A percentile compares a stretch with the other conserved stretches of the same genome.
These are phyloP conservation scores for Diaporthe sp. DNA, from an alignment of 2,329 filamentous ascomycete species.

Conservation along the genomic window DNA sequence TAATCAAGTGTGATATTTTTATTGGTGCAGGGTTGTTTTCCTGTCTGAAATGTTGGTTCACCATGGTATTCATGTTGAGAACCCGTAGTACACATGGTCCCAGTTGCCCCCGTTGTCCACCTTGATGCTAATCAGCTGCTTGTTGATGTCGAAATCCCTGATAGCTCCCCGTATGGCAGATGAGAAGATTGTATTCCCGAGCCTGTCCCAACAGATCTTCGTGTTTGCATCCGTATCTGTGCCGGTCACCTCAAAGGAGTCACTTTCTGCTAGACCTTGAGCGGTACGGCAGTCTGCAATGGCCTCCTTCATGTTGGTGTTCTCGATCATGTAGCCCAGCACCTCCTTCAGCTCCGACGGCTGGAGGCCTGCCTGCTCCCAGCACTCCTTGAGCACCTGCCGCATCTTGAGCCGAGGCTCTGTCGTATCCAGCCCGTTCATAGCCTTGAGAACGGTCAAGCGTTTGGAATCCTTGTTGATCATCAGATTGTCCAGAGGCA, in stretches of 20 bases:
- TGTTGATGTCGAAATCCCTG: slow-evolving; percentile 19
- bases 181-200: slow-evolving; percentile 1
- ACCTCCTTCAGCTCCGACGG: slow-evolving; percentile 10
- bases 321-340: slow-evolving; percentile 9
- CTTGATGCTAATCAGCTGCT: slow-evolving; percentile 11
- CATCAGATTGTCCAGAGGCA: slow-evolving; percentile 2
- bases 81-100: slow-evolving; percentile 3
- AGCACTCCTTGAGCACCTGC: slow-evolving; percentile 5
- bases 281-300: slow-evolving; percentile 10
- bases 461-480: slow-evolving; percentile 3
- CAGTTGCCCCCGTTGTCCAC: neutral
- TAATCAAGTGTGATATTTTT: no score
- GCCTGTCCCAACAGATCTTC: neutral
- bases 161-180: slow-evolving; percentile 1
- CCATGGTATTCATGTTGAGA: neutral
- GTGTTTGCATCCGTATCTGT: neutral
- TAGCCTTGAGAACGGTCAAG: neutral
- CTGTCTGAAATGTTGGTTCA: no score
- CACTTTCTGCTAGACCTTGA: neutral
- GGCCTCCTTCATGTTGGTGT: neutral
- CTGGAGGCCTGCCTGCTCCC: slow-evolving; percentile 9
- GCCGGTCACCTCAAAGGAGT: neutral
- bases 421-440: slow-evolving; percentile 5
- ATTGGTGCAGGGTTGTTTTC: no score
- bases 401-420: neutral